Percentiles rank a stretch among this genome's conserved stretches.
Evolutionary conservation across 805 yeast genomes (phyloP).

Genomic region (Monosporozyma yasuniensis): DNA sequence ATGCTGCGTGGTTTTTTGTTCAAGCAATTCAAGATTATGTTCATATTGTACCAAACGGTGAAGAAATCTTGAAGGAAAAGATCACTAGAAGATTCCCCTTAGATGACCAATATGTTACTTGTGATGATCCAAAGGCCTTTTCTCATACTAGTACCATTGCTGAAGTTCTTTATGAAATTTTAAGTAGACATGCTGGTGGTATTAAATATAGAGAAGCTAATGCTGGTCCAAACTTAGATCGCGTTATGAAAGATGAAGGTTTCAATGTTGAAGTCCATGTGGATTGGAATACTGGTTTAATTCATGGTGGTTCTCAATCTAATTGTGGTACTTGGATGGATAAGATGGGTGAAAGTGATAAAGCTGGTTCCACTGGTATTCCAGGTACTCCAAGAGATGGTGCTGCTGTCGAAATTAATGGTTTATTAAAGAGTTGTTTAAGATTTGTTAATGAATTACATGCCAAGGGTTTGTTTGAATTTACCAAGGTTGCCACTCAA

Average conservation of each 20-base stretch:
- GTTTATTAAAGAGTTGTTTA: conserved; percentile 73
- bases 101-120: conserved; percentile 69
- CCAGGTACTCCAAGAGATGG: conserved; percentile 99
- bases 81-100: conserved; percentile 81
- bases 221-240: conserved; percentile 81
- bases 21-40: conserved; percentile 85
- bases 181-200: conserved; percentile 83
- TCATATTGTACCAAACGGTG: conserved; percentile 58
- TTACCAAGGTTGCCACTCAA: conserved; percentile 46
- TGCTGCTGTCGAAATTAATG: conserved; percentile 88
- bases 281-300: conserved; percentile 83
- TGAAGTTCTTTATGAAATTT: conserved; percentile 74
- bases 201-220: conserved; percentile 87
- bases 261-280: conserved; percentile 73
- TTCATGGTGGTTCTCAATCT: conserved; percentile 83
- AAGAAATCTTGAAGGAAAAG: conserved; percentile 52
- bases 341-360: conserved; percentile 91
- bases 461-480: conserved; percentile 45
- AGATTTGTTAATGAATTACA: conserved; percentile 65
- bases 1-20: conserved; percentile 91
- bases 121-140: conserved; percentile 68
- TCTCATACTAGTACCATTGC: conserved; percentile 57
- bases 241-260: conserved; percentile 89
- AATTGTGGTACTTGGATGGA: conserved; percentile 99
- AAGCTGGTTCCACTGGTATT: conserved; percentile 76